Conservation (phyloP, 345 rosid genomes). For the Eucalyptus tenuipes region DNA sequence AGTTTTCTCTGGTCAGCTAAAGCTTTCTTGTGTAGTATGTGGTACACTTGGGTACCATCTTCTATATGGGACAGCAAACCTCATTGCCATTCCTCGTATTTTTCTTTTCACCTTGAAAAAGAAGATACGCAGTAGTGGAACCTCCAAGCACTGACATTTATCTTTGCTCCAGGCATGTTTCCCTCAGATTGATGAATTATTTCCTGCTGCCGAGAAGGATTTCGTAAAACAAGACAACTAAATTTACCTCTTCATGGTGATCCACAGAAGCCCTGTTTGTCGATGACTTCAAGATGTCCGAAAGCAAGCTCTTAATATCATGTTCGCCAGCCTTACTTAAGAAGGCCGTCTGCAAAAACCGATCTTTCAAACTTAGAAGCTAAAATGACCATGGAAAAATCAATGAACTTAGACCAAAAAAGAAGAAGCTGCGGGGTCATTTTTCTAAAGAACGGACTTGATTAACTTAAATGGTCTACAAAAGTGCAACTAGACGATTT, state of each 20-base stretch:
- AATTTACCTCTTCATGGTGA: slow-evolving; percentile 38
- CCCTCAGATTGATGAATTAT: neutral
- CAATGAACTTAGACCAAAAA: neutral
- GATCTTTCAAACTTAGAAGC: neutral
- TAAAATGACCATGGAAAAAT: neutral
- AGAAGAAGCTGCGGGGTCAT: neutral
- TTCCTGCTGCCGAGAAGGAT: neutral
- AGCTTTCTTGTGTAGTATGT: neutral
- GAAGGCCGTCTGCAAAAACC: slow-evolving; percentile 22
- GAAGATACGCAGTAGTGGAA: neutral
- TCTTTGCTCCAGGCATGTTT: neutral
- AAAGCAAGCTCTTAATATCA: slow-evolving; percentile 41
- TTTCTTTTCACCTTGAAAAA: neutral
- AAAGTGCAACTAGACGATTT: neutral
- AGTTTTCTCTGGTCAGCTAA: neutral
- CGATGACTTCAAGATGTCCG: slow-evolving; percentile 31
- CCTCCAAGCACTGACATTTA: neutral
- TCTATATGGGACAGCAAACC: neutral
- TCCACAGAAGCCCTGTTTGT: slow-evolving; percentile 17
- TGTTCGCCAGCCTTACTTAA: slow-evolving; percentile 6
- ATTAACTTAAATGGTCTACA: neutral
- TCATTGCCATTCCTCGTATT: neutral
- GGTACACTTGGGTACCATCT: neutral
- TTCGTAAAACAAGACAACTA: neutral
- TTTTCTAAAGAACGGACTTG: neutral